phyloP scores from a whole-genome alignment of 306 rosid species.

The Vigna unguiculata region DNA sequence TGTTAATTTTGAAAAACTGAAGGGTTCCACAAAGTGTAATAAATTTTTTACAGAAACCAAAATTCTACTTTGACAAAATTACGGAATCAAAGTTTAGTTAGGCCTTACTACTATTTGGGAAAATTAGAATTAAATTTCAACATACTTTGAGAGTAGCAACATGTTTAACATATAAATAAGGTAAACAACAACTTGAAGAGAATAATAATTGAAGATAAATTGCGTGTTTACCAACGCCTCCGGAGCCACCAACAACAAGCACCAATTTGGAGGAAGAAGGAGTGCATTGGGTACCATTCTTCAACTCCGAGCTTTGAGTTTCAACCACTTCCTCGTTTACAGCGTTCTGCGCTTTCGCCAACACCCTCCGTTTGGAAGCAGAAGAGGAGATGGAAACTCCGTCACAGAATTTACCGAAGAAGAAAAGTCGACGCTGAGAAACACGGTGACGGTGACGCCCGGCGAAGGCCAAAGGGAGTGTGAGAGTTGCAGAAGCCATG shows the following conservation, averaged over 20 bases:
- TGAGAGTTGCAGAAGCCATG: slow-evolving; percentile 58
- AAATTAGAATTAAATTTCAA: background rate
- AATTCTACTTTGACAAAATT: too few species aligned
- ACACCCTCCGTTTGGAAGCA: slow-evolving; percentile 34
- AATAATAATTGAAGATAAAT: background rate
- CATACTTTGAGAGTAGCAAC: background rate
- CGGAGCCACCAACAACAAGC: slow-evolving; percentile 87
- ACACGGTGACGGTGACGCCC: slow-evolving; percentile 43
- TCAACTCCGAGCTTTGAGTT: slow-evolving; percentile 52
- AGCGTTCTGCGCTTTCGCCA: slow-evolving; percentile 48
- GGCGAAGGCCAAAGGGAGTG: slow-evolving; percentile 48
- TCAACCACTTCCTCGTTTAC: slow-evolving; percentile 54
- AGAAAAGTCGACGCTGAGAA: slow-evolving; percentile 37
- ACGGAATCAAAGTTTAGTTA: too few species aligned
- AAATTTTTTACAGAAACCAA: too few species aligned
- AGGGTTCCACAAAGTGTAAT: too few species aligned
- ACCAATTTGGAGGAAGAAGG: slow-evolving; percentile 73
- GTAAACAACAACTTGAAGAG: background rate
- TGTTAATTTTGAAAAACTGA: too few species aligned
- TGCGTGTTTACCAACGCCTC: slow-evolving; percentile 76
- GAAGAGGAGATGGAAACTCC: slow-evolving; percentile 21
- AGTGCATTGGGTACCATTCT: slow-evolving; percentile 29
- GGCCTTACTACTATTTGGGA: too few species aligned
- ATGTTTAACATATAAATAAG: background rate
- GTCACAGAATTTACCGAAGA: slow-evolving; percentile 45